Conservation (phyloP, 2,329 filamentous ascomycete genomes). For the Fusarium burgessii region DNA sequence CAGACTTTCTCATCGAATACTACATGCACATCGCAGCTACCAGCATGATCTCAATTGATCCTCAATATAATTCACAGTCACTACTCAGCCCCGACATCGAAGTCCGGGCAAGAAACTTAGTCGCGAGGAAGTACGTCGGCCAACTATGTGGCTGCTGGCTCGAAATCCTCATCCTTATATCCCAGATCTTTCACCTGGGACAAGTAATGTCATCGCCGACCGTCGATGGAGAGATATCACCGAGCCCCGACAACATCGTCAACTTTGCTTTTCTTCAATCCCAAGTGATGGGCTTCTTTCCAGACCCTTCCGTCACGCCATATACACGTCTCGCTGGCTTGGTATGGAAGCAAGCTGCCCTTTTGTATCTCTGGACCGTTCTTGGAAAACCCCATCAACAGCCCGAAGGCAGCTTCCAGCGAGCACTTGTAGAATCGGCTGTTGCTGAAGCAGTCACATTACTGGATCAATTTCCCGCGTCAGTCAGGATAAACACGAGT, state of each 20-base stretch:
- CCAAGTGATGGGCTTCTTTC: constrained; percentile 56
- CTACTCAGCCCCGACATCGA: constrained; percentile 51
- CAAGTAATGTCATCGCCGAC: constrained; percentile 53
- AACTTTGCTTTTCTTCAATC: constrained; percentile 58
- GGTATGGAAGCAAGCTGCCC: constrained; percentile 59
- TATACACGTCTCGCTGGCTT: constrained; percentile 56
- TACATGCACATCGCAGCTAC: constrained; percentile 61
- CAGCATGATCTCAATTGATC: constrained; percentile 60
- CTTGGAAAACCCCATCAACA: constrained; percentile 47
- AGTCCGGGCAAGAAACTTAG: constrained; percentile 46
- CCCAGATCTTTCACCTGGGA: constrained; percentile 57
- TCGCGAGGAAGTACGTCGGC: constrained; percentile 51
- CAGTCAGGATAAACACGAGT: constrained; percentile 54
- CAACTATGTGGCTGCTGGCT: constrained; percentile 57
- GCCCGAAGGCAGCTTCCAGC: constrained; percentile 35
- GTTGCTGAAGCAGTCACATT: constrained; percentile 48
- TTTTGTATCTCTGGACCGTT: constrained; percentile 57
- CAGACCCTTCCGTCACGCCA: constrained; percentile 50
- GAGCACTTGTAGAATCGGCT: constrained; percentile 46
- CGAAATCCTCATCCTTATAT: constrained; percentile 53
- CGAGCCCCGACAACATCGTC: constrained; percentile 57
- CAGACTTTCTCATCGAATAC: constrained; percentile 61
- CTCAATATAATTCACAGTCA: constrained; percentile 46
- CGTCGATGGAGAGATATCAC: constrained; percentile 44
- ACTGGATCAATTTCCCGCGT: constrained; percentile 50